phyloP scores from a whole-genome alignment of 495 filamentous ascomycete genomes.

The Podospora fimiseda region DNA sequence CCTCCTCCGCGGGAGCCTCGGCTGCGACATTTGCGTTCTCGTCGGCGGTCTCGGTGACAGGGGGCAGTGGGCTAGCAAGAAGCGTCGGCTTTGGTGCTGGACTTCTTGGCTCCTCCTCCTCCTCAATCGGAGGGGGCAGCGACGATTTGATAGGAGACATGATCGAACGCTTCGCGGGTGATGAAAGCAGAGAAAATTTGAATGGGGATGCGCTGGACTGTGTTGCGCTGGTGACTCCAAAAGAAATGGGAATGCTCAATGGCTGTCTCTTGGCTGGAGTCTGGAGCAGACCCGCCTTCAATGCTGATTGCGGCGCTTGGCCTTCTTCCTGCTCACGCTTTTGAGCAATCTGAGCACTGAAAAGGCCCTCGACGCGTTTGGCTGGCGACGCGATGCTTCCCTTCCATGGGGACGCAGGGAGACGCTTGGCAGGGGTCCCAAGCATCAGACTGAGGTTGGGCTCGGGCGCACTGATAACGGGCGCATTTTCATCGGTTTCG shows the following conservation, averaged over 20 bases:
- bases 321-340: neutral
- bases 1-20: conserved; percentile 1
- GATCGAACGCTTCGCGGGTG: conserved; percentile 41
- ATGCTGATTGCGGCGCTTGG: conserved; percentile 18
- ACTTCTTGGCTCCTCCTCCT: conserved; percentile 5
- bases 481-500: conserved; percentile 13
- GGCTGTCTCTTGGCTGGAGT: conserved; percentile 46
- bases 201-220: conserved; percentile 21
- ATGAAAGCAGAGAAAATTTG: conserved; percentile 40
- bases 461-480: conserved; percentile 14
- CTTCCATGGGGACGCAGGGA: conserved; percentile 43
- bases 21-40: neutral
- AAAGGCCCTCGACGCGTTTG: conserved; percentile 32
- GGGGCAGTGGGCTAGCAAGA: conserved; percentile 37
- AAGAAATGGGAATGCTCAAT: conserved; percentile 27
- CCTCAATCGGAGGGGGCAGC: conserved; percentile 2
- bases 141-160: conserved; percentile 36
- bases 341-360: conserved; percentile 4
- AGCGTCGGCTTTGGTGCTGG: conserved; percentile 27
- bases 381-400: conserved; percentile 42
- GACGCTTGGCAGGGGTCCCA: conserved; percentile 42
- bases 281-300: conserved; percentile 39
- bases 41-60: neutral
- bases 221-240: neutral
- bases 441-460: conserved; percentile 24